Base-by-base conservation (phyloP, 257 asterid species). In the Perilla frutescens region DNA sequence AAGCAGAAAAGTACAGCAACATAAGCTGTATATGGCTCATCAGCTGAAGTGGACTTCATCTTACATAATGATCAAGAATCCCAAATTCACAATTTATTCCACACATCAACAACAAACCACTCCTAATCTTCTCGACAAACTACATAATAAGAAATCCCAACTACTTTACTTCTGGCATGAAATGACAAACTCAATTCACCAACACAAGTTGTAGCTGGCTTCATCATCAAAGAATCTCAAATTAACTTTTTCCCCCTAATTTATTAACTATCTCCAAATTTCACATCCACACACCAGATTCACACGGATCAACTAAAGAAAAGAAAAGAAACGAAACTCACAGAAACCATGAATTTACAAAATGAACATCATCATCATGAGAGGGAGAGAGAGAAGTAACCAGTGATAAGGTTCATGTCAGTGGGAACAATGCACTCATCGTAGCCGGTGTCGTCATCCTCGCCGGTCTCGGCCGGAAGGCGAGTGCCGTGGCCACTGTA, bases 401-500 rank as follows among this genome's bases (percentile, higher is more conserved):
- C 97, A 2, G 98, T 90, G 47, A 94, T 91, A 43, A 94, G 95
- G 61, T 94, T 65, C 96, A 94, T 89, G 53, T 94, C 98, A 51
- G 86, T 77, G 58, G 98, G 97, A 62, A 94, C 98, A 80, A 94
- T 90, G 77, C 97, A 94, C 81, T 94, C 98, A 60, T 91, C 98
- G 56, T 81, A 94, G 76, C 98, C 98, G 48, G 98, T 94, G 66
- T 94, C 98, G 49, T 94, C 98, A 34, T 90, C 93, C 87, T 93
- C 98, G 49, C 98, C 98, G 29, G 96, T 91, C 71, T 94, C 98
- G 50, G 98, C 98, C 20, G 98, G 98, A 2, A 94, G 90, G 48
- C 98, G 93, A 7, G 98, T 94, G 4, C 98, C 98, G 71, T 94
- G 98, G 68, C 98, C 98, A 50, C 98, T 94, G 73, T 94, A 94